Percentiles rank a stretch among this genome's conserved stretches.
phyloP scores from a whole-genome alignment of 2,329 filamentous ascomycete genomes.

The Fusarium nodosum region DNA sequence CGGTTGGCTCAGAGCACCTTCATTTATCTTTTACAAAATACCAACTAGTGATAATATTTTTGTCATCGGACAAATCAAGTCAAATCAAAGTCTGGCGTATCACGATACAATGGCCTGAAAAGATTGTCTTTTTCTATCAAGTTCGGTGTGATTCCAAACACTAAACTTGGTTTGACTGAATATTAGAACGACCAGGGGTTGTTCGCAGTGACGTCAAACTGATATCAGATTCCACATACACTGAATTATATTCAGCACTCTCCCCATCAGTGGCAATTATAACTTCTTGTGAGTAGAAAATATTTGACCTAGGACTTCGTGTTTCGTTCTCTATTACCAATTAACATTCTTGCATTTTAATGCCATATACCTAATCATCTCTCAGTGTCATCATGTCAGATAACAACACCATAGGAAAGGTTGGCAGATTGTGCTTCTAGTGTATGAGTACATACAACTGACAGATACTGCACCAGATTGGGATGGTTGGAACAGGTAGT shows the following conservation, averaged over 20 bases:
- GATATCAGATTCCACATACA: neutral
- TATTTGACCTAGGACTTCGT: neutral
- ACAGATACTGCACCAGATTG: neutral
- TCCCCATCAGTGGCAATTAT: neutral
- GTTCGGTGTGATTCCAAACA: neutral
- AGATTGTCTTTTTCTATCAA: neutral
- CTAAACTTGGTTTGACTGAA: neutral
- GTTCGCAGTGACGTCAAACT: conserved; percentile 3
- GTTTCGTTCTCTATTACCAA: neutral
- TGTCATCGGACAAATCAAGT: too few species aligned
- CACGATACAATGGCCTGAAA: neutral
- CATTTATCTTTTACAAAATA: too few species aligned
- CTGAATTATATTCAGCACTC: neutral
- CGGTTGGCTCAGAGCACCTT: neutral
- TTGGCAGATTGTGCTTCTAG: accelerated
- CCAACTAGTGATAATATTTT: too few species aligned
- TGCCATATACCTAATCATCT: neutral
- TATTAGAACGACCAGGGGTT: neutral
- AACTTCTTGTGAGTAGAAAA: too few species aligned
- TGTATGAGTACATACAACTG: neutral
- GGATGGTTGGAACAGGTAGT: conserved; percentile 9
- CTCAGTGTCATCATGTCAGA: neutral
- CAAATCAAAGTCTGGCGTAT: too few species aligned
- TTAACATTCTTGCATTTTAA: too few species aligned
- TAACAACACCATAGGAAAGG: conserved; percentile 1